A percentile compares a stretch with the other conserved stretches of the same genome.
These are phyloP conservation scores for Amanita muscaria DNA, from an alignment of 768 basidiomycete genomes.

Conservation along the genomic window DNA sequence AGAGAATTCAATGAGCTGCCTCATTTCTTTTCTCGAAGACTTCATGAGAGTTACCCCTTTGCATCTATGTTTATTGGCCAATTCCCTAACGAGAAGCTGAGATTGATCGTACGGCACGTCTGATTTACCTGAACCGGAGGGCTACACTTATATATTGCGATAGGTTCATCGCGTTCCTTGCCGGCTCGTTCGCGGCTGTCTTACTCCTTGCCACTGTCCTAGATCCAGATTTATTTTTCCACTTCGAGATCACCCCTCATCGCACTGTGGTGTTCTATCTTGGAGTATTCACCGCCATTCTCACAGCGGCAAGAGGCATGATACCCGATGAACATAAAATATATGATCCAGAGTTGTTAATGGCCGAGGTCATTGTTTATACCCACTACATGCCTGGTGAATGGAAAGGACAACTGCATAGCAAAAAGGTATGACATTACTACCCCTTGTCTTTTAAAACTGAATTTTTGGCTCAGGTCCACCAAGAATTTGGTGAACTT, in stretches of 20 bases:
- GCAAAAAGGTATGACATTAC: slow-evolving; percentile 53
- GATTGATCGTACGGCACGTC: slow-evolving; percentile 79
- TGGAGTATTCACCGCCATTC: slow-evolving; percentile 75
- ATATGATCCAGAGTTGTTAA: slow-evolving; percentile 87
- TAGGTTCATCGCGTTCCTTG: slow-evolving; percentile 93
- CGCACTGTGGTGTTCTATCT: slow-evolving; percentile 93
- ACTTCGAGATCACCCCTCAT: slow-evolving; percentile 91
- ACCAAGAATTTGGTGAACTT: slow-evolving; percentile 83
- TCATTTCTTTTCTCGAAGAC: slow-evolving; percentile 79
- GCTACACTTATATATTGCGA: background rate
- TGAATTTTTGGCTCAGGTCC: slow-evolving; percentile 45
- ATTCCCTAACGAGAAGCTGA: slow-evolving; percentile 92
- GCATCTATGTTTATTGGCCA: slow-evolving; percentile 96
- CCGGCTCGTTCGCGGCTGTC: slow-evolving; percentile 95
- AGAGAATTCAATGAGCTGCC: slow-evolving; percentile 98
- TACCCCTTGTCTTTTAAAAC: slow-evolving; percentile 7
- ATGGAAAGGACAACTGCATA: slow-evolving; percentile 86
- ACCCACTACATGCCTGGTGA: slow-evolving; percentile 95
- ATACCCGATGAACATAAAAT: slow-evolving; percentile 90
- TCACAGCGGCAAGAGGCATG: slow-evolving; percentile 91
- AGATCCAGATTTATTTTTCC: slow-evolving; percentile 88
- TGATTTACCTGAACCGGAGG: background rate
- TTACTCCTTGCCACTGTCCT: slow-evolving; percentile 85
- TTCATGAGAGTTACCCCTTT: slow-evolving; percentile 82
- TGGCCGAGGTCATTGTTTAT: slow-evolving; percentile 87